Conservation (phyloP, 768 basidiomycete species). For the Suillus variegatus region DNA sequence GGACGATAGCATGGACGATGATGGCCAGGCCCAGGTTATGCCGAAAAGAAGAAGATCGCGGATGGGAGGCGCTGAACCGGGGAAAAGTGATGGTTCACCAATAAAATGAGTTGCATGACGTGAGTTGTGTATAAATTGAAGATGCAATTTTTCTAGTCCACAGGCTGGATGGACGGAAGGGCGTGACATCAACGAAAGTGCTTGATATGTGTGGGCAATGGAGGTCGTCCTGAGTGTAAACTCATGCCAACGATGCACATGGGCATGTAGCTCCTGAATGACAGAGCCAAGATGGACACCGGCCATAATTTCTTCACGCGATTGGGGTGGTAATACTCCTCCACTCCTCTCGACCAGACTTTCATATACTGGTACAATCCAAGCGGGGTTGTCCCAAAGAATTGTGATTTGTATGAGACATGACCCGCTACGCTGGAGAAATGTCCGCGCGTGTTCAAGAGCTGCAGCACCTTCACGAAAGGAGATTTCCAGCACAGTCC, state of each 20-base stretch:
- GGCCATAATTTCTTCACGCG: not conserved
- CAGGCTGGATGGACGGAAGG: not conserved
- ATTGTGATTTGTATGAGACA: not conserved
- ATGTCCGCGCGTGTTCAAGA: not conserved
- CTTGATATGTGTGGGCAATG: not conserved
- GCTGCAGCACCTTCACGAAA: slow-evolving; percentile 1
- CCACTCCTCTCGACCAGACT: not conserved
- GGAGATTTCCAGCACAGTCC: not conserved
- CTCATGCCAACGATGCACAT: not conserved
- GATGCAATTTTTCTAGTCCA: not conserved
- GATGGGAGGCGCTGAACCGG: not conserved
- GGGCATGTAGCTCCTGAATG: not conserved
- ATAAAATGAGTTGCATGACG: not conserved
- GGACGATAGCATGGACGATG: not conserved
- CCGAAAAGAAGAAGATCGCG: slow-evolving; percentile 1
- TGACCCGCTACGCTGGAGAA: not conserved
- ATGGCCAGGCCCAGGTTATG: not conserved
- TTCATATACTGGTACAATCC: not conserved
- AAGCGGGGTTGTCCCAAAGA: slow-evolving; percentile 2
- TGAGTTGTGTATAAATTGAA: not conserved
- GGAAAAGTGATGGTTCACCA: not conserved
- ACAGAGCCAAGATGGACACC: not conserved
- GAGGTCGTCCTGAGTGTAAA: slow-evolving; percentile 1
- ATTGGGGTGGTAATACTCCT: not conserved
- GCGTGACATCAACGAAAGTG: not conserved